phyloP scores from a whole-genome alignment of 306 rosid species.

The Quercus glauca region DNA sequence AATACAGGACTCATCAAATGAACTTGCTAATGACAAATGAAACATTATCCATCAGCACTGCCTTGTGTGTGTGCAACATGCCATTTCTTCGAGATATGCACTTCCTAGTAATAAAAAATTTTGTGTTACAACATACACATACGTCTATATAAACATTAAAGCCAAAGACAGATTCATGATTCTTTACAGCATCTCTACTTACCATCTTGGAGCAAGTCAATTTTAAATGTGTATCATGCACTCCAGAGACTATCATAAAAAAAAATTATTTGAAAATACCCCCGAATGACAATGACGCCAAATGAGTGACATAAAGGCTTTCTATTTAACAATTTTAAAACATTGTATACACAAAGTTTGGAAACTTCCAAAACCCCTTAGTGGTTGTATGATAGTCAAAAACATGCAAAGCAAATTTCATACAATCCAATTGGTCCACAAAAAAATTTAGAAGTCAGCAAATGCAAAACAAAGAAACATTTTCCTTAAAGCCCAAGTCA shows the following conservation, averaged over 20 bases:
- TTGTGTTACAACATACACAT: not conserved
- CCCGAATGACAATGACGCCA: not conserved
- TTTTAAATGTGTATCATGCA: not conserved
- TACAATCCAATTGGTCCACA: not conserved
- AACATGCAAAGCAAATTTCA: not conserved
- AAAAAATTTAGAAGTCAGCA: constrained; percentile 15
- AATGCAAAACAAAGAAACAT: constrained; percentile 3
- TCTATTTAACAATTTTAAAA: not conserved
- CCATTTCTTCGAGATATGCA: not conserved
- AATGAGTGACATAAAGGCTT: not conserved
- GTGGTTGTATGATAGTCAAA: not conserved
- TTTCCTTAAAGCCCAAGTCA: constrained; percentile 9
- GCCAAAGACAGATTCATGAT: not conserved
- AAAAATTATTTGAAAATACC: constrained; percentile 1
- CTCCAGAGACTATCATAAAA: not conserved
- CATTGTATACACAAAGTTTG: not conserved
- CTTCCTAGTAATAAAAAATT: not conserved
- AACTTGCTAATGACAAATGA: not conserved
- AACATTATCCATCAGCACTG: not conserved
- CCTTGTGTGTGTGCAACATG: not conserved
- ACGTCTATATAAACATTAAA: not conserved
- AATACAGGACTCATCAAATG: not conserved
- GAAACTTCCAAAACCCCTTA: not conserved
- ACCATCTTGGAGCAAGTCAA: not conserved
- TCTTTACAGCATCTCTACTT: not conserved